Evolutionary conservation across 129 eudicot genomes (phyloP), one percentile per base, ranked within the genome.

Genomic region (Arctium minus): DNA sequence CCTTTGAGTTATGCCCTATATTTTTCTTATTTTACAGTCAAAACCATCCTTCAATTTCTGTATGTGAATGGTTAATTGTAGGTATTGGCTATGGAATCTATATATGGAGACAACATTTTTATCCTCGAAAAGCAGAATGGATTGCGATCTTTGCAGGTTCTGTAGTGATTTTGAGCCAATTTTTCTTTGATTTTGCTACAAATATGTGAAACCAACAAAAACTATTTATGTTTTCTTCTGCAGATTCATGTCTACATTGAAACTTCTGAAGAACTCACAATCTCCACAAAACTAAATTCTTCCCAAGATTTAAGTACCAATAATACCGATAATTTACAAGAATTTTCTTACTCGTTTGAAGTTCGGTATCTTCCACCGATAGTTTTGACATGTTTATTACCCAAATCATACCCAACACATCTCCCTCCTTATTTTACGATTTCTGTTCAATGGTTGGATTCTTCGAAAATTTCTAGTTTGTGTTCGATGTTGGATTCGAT

Each of bases 321-420:
- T 62, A 62, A 68, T 13, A 75, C 27, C 27, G 27, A 78, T 32
- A 78, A 39, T 73, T 64, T 88, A 27, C 42, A 87, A 44, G 94
- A 92, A 5, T 88, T 93, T 84, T 93, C 89, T 13, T 92, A 96
- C 73, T 79, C 98, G 42, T 93, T 96, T 70, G 68, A 81, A 85
- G 92, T 96, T 36, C 89, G 90, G 30, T 87, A 91, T 84, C 86
- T 93, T 35, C 94, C 94, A 5, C 98, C 99, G 44, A 87, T 96
- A 74, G 74, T 88, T n/a, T 81, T 96, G 79, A 92, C 97, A 36
- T 96, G 98, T 79, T 77, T 93, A 60, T 92, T 96, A 85, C 99
- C 99, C 39, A 89, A 85, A 86, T 91, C 98, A 42, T 96, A 96
- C 79, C 99, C 99, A 3, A 93, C 97, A 42, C 89, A 87, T 65